Evolutionary conservation across 352 stramenopile genomes (phyloP).

Genomic region (Pythium phragmiticola): DNA sequence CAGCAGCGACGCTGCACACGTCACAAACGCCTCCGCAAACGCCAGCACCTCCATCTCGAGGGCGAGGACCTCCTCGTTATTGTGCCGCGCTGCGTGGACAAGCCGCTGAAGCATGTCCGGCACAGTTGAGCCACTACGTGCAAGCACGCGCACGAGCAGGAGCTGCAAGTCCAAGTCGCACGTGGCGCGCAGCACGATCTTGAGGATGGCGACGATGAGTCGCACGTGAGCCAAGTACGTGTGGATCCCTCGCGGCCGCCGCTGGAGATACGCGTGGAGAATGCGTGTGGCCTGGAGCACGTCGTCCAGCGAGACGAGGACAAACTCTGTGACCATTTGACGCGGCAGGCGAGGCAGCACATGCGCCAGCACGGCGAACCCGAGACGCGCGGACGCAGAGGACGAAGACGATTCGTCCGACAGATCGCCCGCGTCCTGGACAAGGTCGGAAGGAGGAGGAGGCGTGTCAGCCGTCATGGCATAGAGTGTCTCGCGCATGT

Average conservation of each 20-base stretch:
- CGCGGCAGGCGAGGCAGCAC: slow-evolving; percentile 45
- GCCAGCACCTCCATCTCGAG: slow-evolving; percentile 15
- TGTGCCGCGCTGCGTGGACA: not conserved
- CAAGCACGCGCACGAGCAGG: slow-evolving; percentile 19
- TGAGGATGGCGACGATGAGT: slow-evolving; percentile 37
- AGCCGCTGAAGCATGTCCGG: slow-evolving; percentile 17
- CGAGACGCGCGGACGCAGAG: not conserved
- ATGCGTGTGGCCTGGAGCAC: slow-evolving; percentile 37
- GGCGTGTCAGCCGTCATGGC: slow-evolving; percentile 3
- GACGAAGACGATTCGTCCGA: slow-evolving; percentile 9
- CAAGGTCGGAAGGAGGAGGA: not conserved
- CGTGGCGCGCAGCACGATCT: slow-evolving; percentile 36
- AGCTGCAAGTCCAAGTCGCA: slow-evolving; percentile 39
- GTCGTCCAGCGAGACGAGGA: slow-evolving; percentile 49
- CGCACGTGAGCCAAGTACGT: slow-evolving; percentile 10
- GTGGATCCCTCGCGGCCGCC: not conserved
- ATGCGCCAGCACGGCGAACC: slow-evolving; percentile 29
- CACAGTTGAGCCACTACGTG: slow-evolving; percentile 21
- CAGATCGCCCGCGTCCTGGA: not conserved
- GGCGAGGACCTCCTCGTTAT: not conserved
- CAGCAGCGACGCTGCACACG: slow-evolving; percentile 10
- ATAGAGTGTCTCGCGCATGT: slow-evolving; percentile 18
- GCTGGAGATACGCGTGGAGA: slow-evolving; percentile 29
- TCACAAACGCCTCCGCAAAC: slow-evolving; percentile 25
- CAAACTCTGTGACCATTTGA: slow-evolving; percentile 48